phyloP scores from a whole-genome alignment of 106 monocot species.

The Posidonia australis region DNA sequence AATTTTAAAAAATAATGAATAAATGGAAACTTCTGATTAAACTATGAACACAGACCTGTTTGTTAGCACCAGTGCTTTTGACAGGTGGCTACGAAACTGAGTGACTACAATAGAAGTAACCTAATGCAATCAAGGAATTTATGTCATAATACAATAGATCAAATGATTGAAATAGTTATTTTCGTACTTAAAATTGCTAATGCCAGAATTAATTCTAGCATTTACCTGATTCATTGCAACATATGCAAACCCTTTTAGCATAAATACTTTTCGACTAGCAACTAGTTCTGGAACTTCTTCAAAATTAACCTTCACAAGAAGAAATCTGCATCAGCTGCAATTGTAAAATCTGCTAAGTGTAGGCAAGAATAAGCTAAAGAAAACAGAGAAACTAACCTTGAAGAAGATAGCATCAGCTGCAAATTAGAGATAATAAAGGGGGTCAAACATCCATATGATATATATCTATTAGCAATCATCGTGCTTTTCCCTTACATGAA shows the following conservation, averaged over 20 bases:
- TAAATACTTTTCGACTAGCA: constrained; percentile 60
- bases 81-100: constrained; percentile 76
- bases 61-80: constrained; percentile 82
- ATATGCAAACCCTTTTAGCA: constrained; percentile 90
- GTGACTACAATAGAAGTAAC: constrained; percentile 71
- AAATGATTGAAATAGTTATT: not conserved
- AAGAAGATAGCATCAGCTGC: constrained; percentile 80
- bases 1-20: not conserved
- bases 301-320: constrained; percentile 70
- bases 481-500: too few relatives aligned
- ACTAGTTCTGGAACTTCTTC: constrained; percentile 95
- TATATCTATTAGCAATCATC: too few relatives aligned
- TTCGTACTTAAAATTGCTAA: not conserved
- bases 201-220: not conserved
- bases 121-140: constrained; percentile 20
- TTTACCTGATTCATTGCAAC: constrained; percentile 89
- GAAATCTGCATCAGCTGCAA: not conserved
- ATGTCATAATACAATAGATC: constrained; percentile 6
- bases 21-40: not conserved
- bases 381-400: constrained; percentile 46
- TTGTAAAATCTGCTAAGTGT: not conserved
- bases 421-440: constrained; percentile 9
- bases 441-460: not conserved
- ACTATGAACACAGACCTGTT: constrained; percentile 39
- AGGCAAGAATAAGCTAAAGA: not conserved